Evolutionary conservation across 441 rosid genomes (phyloP), one percentile per base, ranked within the genome.

Genomic region (Kokia cookei): DNA sequence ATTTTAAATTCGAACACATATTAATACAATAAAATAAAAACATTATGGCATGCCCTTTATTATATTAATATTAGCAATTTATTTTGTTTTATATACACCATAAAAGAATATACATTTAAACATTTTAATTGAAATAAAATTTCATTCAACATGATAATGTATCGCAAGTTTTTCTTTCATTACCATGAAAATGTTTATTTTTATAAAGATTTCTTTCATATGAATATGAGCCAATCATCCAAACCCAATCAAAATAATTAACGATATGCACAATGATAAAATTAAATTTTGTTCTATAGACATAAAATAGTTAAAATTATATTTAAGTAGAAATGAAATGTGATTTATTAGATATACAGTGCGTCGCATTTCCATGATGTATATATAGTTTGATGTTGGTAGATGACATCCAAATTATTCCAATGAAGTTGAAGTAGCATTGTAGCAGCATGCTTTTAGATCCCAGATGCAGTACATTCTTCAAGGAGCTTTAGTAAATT

Each of bases 401-500:
- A 13, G 27, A 61, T 66, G 72, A 19, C 22, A 4, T 3, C 12
- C 71, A 58, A 62, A 51, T 73, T 65, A 59, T 60, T 70, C 9
- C 42, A 10, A 19, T 55, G 60, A 55, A 60, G 74, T 13, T 45
- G 9, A 11, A 35, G 66, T 14, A 43, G 51, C 17, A 72, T 68
- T 60, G 45, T 69, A 70, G 51, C 76, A 53, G 55, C 73, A 65
- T 76, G 35, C 5, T 32, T 32, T 81, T 81, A 88, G 84, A 85
- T 85, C 78, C 89, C 78, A 32, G 86, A 87, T 69, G 92, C 80
- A 12, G 88, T 87, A 78, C 94, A 91, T 72, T 93, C 97, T 78
- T 93, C 96, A 0, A 93, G 90, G 37, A 93, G 89, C 73, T 92
- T 86, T 37, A 93, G 84, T 62, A 94, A 82, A 83, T 90, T 81